These are phyloP conservation scores for Mycena galericulata DNA, from an alignment of 768 basidiomycete genomes.

Conservation along the genomic window DNA sequence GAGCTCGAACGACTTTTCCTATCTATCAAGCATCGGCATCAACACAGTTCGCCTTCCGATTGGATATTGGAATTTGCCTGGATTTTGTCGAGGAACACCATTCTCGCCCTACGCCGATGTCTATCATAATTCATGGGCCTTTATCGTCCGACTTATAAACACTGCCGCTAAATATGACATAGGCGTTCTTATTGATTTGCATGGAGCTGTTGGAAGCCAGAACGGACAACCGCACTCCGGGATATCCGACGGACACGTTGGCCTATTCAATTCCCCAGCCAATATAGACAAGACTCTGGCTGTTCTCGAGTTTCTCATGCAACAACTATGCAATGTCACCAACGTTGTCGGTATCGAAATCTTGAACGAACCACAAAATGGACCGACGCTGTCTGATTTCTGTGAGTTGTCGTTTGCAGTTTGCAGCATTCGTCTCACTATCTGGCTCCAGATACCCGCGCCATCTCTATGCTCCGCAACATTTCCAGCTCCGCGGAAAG, in stretches of 20 bases:
- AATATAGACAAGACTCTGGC: conserved; percentile 66
- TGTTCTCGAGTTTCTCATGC: conserved; percentile 60
- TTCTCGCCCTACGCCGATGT: conserved; percentile 66
- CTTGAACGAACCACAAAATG: conserved; percentile 69
- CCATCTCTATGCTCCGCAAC: conserved; percentile 61
- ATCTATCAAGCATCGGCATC: conserved; percentile 74
- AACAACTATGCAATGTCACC: conserved; percentile 54
- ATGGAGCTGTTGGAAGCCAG: conserved; percentile 83
- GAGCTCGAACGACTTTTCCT: conserved; percentile 75
- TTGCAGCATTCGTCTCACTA: conserved; percentile 18
- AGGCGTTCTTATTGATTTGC: conserved; percentile 78
- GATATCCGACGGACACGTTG: conserved; percentile 62
- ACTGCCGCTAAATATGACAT: conserved; percentile 69
- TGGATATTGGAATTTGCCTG: conserved; percentile 70
- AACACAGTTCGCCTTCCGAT: conserved; percentile 75
- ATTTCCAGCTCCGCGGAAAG: conserved; percentile 47
- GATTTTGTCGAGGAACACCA: conserved; percentile 72
- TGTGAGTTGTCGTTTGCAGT: conserved; percentile 47
- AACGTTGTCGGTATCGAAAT: conserved; percentile 74
- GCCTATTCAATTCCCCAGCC: conserved; percentile 57
- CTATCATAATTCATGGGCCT: conserved; percentile 75
- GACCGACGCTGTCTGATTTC: conserved; percentile 59
- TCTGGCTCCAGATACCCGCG: conserved; percentile 58
- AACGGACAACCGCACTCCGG: conserved; percentile 81
- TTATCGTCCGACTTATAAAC: conserved; percentile 72